Evolutionary conservation across 2,329 filamentous ascomycete species (phyloP), one percentile per base, ranked within the genome.

Genomic region (Fusarium foetens): DNA sequence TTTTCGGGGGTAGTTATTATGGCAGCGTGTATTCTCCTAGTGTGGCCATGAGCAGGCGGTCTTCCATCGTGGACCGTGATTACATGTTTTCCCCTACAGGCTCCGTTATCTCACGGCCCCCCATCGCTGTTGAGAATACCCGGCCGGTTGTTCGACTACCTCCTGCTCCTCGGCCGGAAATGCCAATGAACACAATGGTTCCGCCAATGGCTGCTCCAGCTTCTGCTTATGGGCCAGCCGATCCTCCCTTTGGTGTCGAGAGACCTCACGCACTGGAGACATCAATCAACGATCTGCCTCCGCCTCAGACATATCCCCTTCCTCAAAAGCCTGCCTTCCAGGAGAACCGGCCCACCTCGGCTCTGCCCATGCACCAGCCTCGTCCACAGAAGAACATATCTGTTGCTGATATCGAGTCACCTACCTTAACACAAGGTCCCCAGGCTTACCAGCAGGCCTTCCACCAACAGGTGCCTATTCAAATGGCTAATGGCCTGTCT

Each of bases 371-470:
- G 91, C 94, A 98, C 80, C 96, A 98, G 80, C 96, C 96, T 63
- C 92, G 94, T 58, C 95, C 96, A 13, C 95, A 98, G 81, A 98
- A 98, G 85, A 88, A 94, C 10, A 94, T 98, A 36, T 98, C 95
- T 14, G 91, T 98, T 65, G 93, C 94, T 63, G 94, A 94, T 76
- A 97, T 98, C 75, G 96, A 98, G 81, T 93, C 93, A 12, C 94
- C 95, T 8, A 90, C 89, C 9, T 86, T 83, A 75, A 82, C 57
- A 85, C 85, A 76, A 86, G 74, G 84, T 90, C 82, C 43, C 36
- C 93, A 94, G 76, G 93, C 94, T 1, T 97, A 97, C 76, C 92
- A 95, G 76, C 93, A 95, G 79, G 93, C 95, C 0, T 98, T 98
- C 86, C 94, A 97, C 75, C 95, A 97, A 76, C 95, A 98, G 81